Percentiles rank a stretch among this genome's conserved stretches.
Conservation (phyloP, 2,329 filamentous ascomycete genomes). For the Cercospora sp. region DNA sequence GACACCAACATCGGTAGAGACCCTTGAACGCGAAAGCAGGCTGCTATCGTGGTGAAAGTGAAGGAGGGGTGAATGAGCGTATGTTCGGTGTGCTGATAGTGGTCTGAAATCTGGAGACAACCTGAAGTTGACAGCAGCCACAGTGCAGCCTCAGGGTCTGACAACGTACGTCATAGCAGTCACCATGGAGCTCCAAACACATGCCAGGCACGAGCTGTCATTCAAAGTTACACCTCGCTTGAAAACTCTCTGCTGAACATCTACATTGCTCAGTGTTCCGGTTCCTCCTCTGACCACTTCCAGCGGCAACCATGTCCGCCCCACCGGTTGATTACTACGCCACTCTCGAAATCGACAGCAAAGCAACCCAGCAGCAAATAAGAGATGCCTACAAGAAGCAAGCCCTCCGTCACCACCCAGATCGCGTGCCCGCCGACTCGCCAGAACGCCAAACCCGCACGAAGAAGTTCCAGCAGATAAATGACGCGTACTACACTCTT, state of each 20-base stretch:
- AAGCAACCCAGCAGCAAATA: slow-evolving; percentile 77
- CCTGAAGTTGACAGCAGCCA: background rate
- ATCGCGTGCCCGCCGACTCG: slow-evolving; percentile 80
- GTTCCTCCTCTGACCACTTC: too few species aligned
- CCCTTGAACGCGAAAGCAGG: too few species aligned
- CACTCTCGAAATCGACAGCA: slow-evolving; percentile 50
- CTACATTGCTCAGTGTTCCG: background rate
- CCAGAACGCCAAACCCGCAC: slow-evolving; percentile 81
- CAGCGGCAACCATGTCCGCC: slow-evolving; percentile 24
- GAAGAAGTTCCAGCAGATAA: slow-evolving; percentile 85
- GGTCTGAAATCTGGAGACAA: background rate
- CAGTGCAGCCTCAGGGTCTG: background rate
- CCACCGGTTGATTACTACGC: slow-evolving; percentile 42
- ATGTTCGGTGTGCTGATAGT: background rate
- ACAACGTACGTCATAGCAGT: background rate
- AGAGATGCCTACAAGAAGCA: slow-evolving; percentile 93
- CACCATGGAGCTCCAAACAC: background rate
- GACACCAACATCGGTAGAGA: background rate
- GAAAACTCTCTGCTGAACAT: background rate
- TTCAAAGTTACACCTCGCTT: slow-evolving; percentile 3
- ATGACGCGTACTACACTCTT: slow-evolving; percentile 90
- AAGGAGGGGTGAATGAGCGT: background rate
- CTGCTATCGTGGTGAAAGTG: too few species aligned
- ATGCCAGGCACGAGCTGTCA: slow-evolving; percentile 5
- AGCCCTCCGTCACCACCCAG: slow-evolving; percentile 88